Base-by-base conservation (phyloP, 305 asterid genomes). In the Caryopteris hybrid region DNA sequence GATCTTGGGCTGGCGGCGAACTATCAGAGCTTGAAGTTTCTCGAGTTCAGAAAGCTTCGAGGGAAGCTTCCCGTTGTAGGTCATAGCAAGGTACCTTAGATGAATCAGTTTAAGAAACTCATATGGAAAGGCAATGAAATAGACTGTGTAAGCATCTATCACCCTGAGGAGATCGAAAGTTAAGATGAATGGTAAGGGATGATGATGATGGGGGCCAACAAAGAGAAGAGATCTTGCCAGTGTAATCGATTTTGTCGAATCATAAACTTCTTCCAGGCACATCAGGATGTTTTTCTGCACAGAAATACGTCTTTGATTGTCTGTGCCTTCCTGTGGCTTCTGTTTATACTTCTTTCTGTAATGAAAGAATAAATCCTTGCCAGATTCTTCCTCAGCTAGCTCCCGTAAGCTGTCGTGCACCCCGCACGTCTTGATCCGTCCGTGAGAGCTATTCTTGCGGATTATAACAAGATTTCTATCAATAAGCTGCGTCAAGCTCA, bases 321-420 rank as follows among this genome's bases (percentile, higher is more conserved):
- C 29, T 0, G 33, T 0, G 2, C 5, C 67, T 9, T 58, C 38
- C 10, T 9, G 13, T 1, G 43, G n/a, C 9, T 47, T 0, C 8
- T 62, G 45, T 1, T 10, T 3, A 7, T 18, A 59, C 55, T 27
- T 75, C 46, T 56, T 69, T 22, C 61, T 64, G 27, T 68, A 34
- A 18, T 63, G 66, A 42, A 74, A 77, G 63, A 72, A 81, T 63
- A 61, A 65, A 71, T 81, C 81, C 3, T 20, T 38, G 6, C n/a
- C 7, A 8, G 74, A 59, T 57, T 78, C 66, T 10, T 36, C 13
- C 46, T 61, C 31, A 6, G 79, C 62, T 5, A 81, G 27, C 14
- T 78, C 83, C 6, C 86, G 64, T 1, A 78, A 18, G 10, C 72
- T 59, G 17, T 78, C 78, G 5, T 78, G 86, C 45, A 78, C 70